Evolutionary conservation across 805 yeast species (phyloP).

Genomic region (Yarrowia porcina): DNA sequence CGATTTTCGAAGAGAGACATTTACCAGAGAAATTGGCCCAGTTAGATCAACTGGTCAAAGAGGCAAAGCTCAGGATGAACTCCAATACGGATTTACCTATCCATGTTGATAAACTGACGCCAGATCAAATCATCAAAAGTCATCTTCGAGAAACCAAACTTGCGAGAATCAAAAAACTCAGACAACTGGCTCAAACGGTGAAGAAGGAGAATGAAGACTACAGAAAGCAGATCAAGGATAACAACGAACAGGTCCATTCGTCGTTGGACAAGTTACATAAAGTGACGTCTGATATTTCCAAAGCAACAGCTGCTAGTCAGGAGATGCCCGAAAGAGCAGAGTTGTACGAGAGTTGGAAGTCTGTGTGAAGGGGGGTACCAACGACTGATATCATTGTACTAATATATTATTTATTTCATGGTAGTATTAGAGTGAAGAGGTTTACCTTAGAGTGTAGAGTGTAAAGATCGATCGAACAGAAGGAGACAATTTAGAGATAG

Average conservation of each 20-base stretch:
- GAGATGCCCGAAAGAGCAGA: conserved; percentile 3
- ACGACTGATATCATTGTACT: neutral
- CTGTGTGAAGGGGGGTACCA: too few relatives aligned
- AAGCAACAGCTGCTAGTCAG: neutral
- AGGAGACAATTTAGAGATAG: too few relatives aligned
- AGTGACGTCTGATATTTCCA: neutral
- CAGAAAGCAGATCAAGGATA: neutral
- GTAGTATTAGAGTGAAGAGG: too few relatives aligned
- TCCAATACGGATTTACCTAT: conserved; percentile 24
- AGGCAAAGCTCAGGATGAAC: conserved; percentile 37
- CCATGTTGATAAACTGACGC: conserved; percentile 33
- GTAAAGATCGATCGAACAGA: too few relatives aligned
- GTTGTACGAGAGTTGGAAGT: conserved; percentile 1
- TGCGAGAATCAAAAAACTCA: conserved; percentile 31
- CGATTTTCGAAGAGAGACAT: conserved; percentile 49
- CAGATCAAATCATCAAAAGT: conserved; percentile 35
- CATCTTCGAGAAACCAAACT: conserved; percentile 33
- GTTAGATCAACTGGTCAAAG: conserved; percentile 42
- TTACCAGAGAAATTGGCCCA: conserved; percentile 41
- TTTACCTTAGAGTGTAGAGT: too few relatives aligned
- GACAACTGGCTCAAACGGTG: conserved; percentile 8
- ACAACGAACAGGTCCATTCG: neutral
- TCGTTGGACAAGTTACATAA: conserved; percentile 9
- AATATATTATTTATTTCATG: conserved; percentile 1
- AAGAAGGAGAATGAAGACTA: neutral